Evolutionary conservation across 805 yeast species (phyloP).

Genomic region (Candida caryicola): DNA sequence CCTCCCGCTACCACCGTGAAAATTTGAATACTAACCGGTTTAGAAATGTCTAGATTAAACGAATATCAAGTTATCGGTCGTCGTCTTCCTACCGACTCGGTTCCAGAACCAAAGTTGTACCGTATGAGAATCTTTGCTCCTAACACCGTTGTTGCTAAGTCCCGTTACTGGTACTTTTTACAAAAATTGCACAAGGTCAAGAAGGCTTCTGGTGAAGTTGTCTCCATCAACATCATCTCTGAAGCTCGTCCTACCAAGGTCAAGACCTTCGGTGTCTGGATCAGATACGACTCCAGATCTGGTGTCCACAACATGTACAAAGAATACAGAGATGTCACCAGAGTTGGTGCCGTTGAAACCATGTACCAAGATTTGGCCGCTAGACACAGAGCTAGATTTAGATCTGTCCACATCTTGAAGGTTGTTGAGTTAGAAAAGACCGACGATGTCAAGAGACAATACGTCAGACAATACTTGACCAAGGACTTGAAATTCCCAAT

Average conservation of each 20-base stretch:
- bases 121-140: slow-evolving; percentile 99
- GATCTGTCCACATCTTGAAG: slow-evolving; percentile 98
- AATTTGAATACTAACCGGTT: slow-evolving; percentile 8
- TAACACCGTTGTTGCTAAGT: slow-evolving; percentile 98
- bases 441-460: slow-evolving; percentile 98
- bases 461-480: slow-evolving; percentile 94
- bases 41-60: slow-evolving; percentile 83
- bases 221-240: slow-evolving; percentile 83
- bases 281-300: slow-evolving; percentile 99
- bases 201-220: slow-evolving; percentile 99
- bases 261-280: slow-evolving; percentile 99
- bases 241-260: slow-evolving; percentile 99
- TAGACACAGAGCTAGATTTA: slow-evolving; percentile 99
- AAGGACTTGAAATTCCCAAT: slow-evolving; percentile 99
- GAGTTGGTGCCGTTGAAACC: slow-evolving; percentile 97
- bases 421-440: slow-evolving; percentile 98
- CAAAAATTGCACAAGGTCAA: slow-evolving; percentile 99
- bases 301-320: slow-evolving; percentile 99
- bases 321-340: slow-evolving; percentile 99
- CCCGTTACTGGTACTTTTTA: slow-evolving; percentile 99
- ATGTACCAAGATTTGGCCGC: slow-evolving; percentile 99
- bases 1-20: no score
- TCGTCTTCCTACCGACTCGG: slow-evolving; percentile 98
- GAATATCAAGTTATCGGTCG: slow-evolving; percentile 99
- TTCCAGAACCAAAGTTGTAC: slow-evolving; percentile 99